Evolutionary conservation across 179 eudicot genomes (phyloP).

Genomic region (Amaranthus tricolor): DNA sequence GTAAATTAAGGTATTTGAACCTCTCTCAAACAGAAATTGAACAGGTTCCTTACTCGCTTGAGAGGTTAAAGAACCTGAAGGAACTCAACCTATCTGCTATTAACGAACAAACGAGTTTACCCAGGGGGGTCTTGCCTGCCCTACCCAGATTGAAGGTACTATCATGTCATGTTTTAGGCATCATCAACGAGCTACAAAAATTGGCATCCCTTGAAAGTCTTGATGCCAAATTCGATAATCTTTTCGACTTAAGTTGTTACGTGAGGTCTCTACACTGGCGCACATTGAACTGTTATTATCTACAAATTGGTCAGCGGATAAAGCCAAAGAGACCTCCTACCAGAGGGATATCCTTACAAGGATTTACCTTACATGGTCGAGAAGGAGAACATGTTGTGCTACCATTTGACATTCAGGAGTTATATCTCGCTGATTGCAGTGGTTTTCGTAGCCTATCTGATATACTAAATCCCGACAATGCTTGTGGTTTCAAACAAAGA

Average conservation of each 20-base stretch:
- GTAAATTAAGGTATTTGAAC: constrained; percentile 14
- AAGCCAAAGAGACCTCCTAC: not conserved
- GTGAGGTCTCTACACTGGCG: constrained; percentile 23
- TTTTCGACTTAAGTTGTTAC: constrained; percentile 12
- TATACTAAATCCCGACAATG: not conserved
- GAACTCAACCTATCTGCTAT: constrained; percentile 12
- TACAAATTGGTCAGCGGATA: constrained; percentile 14
- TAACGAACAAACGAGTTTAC: not conserved
- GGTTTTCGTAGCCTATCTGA: constrained; percentile 13
- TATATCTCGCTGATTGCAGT: constrained; percentile 9
- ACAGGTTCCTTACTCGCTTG: constrained; percentile 15
- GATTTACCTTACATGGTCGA: not conserved
- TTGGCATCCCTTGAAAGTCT: constrained; percentile 14
- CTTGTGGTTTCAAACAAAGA: not conserved
- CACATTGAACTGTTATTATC: constrained; percentile 7
- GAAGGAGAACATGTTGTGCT: constrained; percentile 8
- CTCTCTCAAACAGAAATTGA: constrained; percentile 19
- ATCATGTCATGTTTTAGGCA: no score
- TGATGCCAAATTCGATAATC: constrained; percentile 11
- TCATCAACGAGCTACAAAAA: constrained; percentile 1
- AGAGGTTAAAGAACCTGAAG: constrained; percentile 3
- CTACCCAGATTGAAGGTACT: not conserved
- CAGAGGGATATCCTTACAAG: constrained; percentile 13
- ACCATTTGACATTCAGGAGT: constrained; percentile 14
- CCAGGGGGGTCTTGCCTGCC: constrained; percentile 1